Conservation (phyloP, 2,329 filamentous ascomycete species). For the Ilyonectria sp. region DNA sequence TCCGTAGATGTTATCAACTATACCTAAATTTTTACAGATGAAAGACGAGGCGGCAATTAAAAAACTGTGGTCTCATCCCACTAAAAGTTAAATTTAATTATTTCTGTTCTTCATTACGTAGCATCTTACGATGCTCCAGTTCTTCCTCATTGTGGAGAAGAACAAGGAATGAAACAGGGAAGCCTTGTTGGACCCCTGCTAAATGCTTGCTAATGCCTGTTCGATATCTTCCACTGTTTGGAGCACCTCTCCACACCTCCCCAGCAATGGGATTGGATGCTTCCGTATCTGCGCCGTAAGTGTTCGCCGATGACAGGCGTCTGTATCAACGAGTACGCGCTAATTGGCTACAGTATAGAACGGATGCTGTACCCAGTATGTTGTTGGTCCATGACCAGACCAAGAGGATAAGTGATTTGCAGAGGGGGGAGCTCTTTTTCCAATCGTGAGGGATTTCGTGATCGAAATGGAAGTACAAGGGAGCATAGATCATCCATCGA, state of each 20-base stretch:
- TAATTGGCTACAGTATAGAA: background rate
- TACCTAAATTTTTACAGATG: background rate
- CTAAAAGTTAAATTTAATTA: background rate
- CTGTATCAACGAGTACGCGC: background rate
- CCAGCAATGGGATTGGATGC: too few species aligned
- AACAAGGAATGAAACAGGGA: background rate
- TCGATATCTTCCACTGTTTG: too few species aligned
- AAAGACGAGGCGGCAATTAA: background rate
- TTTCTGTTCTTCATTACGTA: background rate
- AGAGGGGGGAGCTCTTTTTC: background rate
- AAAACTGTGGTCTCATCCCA: background rate
- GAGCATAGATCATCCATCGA: background rate
- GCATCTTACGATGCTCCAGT: background rate
- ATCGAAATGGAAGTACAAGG: too few species aligned
- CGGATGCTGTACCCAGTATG: background rate
- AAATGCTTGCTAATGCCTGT: background rate
- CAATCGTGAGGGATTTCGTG: background rate
- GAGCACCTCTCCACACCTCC: too few species aligned
- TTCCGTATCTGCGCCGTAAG: too few species aligned
- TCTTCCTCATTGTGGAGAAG: background rate
- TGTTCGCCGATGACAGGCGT: background rate
- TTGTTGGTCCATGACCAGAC: background rate
- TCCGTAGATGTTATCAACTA: background rate
- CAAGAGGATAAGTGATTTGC: background rate
- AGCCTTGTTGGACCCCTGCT: background rate